Conservation (phyloP, 2,329 filamentous ascomycete species). For the Colletotrichum sublineola region DNA sequence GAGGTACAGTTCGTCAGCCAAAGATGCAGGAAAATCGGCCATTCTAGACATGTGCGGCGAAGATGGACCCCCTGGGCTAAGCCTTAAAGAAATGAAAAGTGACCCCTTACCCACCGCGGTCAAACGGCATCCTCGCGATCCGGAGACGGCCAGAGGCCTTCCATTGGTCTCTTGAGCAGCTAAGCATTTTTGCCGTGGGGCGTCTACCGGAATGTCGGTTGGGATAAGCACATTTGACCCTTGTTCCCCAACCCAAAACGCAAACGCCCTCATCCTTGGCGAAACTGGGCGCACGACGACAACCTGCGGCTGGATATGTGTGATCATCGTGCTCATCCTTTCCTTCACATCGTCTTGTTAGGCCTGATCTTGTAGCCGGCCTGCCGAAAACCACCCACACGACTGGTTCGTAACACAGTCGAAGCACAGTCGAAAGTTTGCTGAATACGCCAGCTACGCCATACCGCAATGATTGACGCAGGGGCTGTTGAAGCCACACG, state of each 20-base stretch:
- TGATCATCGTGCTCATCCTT: conserved; percentile 41
- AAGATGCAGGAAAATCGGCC: background rate
- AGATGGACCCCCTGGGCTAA: conserved; percentile 19
- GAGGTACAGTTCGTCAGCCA: conserved; percentile 12
- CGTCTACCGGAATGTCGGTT: background rate
- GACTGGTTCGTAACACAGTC: conserved; percentile 10
- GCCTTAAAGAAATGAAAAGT: conserved; percentile 27
- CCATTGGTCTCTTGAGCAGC: conserved; percentile 19
- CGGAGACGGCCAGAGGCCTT: background rate
- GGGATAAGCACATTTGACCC: background rate
- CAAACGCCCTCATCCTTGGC: conserved; percentile 26
- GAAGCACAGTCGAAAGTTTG: background rate
- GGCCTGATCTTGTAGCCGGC: conserved; percentile 13
- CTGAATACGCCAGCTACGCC: conserved; percentile 15
- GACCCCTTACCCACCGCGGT: conserved; percentile 19
- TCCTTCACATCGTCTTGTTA: conserved; percentile 3
- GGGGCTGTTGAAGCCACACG: background rate
- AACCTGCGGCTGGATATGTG: conserved; percentile 39
- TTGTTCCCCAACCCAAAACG: conserved; percentile 6
- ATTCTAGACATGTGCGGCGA: background rate
- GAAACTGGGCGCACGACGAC: conserved; percentile 35
- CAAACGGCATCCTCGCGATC: conserved; percentile 10
- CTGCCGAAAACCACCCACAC: background rate
- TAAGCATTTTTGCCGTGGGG: conserved; percentile 33
- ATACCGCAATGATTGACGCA: background rate